Evolutionary conservation across 202 grass and related monocot genomes (phyloP).

Genomic region (Hordeum pubiflorum): DNA sequence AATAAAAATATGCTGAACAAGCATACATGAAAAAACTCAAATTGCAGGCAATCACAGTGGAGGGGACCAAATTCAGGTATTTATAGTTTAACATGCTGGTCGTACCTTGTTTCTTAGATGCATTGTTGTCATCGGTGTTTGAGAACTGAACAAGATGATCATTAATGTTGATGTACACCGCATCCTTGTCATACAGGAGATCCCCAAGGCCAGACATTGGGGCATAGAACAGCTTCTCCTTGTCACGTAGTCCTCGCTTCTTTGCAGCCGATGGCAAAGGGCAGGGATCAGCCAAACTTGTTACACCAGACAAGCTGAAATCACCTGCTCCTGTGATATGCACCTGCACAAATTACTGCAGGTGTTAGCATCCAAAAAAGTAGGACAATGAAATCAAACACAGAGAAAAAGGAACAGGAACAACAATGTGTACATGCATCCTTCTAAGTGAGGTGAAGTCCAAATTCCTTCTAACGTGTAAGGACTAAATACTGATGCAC

Average conservation of each 20-base stretch:
- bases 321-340: constrained; percentile 93
- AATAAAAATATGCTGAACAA: constrained; percentile 6
- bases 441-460: not conserved
- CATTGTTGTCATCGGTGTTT: constrained; percentile 47
- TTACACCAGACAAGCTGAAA: constrained; percentile 74
- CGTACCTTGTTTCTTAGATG: constrained; percentile 53
- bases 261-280: constrained; percentile 92
- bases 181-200: constrained; percentile 93
- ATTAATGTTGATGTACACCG: constrained; percentile 93
- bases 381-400: not conserved
- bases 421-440: not conserved
- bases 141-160: constrained; percentile 97
- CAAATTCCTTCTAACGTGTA: not conserved
- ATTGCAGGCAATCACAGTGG: not conserved
- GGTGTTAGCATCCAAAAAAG: constrained; percentile 13
- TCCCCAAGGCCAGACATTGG: constrained; percentile 99
- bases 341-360: constrained; percentile 45
- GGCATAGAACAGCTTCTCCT: constrained; percentile 94
- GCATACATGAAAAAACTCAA: constrained; percentile 13
- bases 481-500: not conserved
- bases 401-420: not conserved
- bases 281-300: constrained; percentile 81
- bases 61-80: not conserved
- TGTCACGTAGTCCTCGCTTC: constrained; percentile 91
- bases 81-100: not conserved